Base-by-base conservation (phyloP, 164 flowering plant species). In the Echeveria elegans region DNA sequence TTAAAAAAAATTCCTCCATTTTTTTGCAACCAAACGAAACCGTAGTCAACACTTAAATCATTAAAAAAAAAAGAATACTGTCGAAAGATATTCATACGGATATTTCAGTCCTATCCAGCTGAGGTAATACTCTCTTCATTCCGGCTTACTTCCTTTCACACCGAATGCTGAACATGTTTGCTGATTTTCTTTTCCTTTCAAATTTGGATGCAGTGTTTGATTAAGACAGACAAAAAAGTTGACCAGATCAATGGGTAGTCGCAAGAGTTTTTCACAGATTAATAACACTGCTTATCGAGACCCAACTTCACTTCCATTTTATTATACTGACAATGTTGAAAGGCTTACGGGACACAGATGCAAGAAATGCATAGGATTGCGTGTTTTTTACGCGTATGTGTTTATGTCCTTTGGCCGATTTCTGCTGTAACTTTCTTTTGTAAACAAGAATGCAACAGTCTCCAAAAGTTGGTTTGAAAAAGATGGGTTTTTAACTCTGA, bases 1-100 rank as follows among this genome's bases (percentile, higher is more conserved):
- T n/a, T n/a, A n/a, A n/a, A n/a, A n/a, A n/a, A n/a, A n/a, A n/a
- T n/a, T n/a, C n/a, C n/a, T n/a, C n/a, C n/a, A n/a, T n/a, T n/a
- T n/a, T n/a, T n/a, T n/a, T n/a, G n/a, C n/a, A n/a, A n/a, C n/a
- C n/a, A n/a, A n/a, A n/a, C n/a, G n/a, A n/a, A n/a, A n/a, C n/a
- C n/a, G n/a, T n/a, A n/a, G n/a, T n/a, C n/a, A n/a, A n/a, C n/a
- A n/a, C n/a, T n/a, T n/a, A n/a, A n/a, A n/a, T n/a, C n/a, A n/a
- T n/a, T n/a, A n/a, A n/a, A n/a, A n/a, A n/a, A n/a, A n/a, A 84
- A 88, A 40, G 85, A 80, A 63, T 94, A 90, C 67, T 94, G 98
- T 74, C 84, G 83, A 65, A 84, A 85, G 76, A 78, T 96, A 5
- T 94, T 94, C 77, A 75, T 88, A 12, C 96, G 96, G 9, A 79